Conservation (phyloP, 176 grass and related monocot genomes). For the Musa beccarii region DNA sequence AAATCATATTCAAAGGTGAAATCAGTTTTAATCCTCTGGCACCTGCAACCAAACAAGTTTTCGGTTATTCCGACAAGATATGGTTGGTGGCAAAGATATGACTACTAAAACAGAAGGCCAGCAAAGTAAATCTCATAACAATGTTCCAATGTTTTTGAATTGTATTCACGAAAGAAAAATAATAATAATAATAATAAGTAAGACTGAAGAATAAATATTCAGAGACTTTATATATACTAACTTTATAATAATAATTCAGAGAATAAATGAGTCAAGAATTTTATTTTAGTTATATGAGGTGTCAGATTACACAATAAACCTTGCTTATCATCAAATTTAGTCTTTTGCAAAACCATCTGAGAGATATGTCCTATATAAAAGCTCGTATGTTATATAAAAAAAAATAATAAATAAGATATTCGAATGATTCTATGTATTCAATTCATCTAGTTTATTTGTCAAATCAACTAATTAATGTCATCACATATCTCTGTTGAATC, state of each 20-base stretch:
- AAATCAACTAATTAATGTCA: no score
- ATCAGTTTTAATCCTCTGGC: conserved; percentile 93
- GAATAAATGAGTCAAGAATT: not conserved
- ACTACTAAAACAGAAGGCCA: not conserved
- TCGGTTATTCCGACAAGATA: not conserved
- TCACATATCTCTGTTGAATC: no score
- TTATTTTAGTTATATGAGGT: no score
- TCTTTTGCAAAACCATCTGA: no score
- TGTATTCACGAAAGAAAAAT: not conserved
- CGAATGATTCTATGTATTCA: no score
- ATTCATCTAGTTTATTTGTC: no score
- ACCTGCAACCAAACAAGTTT: conserved; percentile 40
- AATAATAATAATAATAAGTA: not conserved
- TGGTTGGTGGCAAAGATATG: not conserved
- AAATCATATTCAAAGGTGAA: conserved; percentile 96
- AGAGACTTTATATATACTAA: not conserved
- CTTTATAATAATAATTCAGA: not conserved
- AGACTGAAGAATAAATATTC: not conserved
- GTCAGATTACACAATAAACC: no score
- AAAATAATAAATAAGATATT: no score
- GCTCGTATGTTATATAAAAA: no score
- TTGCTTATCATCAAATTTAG: no score
- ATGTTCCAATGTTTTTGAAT: not conserved
- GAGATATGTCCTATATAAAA: no score
- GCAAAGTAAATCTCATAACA: not conserved